Conservation (phyloP, 306 rosid genomes). For the Rosa chinensis region DNA sequence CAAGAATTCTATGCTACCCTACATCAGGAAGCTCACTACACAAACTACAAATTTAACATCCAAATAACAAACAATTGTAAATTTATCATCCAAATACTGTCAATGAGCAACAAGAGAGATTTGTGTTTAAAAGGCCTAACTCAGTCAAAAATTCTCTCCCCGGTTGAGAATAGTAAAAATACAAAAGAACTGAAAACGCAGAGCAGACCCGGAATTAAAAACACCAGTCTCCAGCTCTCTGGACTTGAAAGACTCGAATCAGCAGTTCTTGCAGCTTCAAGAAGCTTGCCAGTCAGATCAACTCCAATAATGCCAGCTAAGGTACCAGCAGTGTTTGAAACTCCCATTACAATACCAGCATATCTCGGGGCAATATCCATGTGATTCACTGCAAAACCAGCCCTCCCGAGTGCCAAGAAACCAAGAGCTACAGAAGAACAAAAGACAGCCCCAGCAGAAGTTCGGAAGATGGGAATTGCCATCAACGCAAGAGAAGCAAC, state of each 20-base stretch:
- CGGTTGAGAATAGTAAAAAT: slow-evolving; percentile 77
- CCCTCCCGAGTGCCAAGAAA: slow-evolving; percentile 93
- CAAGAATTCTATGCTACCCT: slow-evolving; percentile 13
- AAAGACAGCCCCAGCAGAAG: slow-evolving; percentile 84
- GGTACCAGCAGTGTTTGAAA: slow-evolving; percentile 94
- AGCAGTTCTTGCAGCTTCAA: slow-evolving; percentile 74
- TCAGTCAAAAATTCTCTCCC: slow-evolving; percentile 95
- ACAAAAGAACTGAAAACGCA: slow-evolving; percentile 77
- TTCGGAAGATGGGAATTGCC: slow-evolving; percentile 75
- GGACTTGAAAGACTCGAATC: slow-evolving; percentile 81
- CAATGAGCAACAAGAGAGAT: background rate
- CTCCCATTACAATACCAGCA: slow-evolving; percentile 98
- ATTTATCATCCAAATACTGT: background rate
- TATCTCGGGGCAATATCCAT: slow-evolving; percentile 97
- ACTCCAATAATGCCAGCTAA: slow-evolving; percentile 94
- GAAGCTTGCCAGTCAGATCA: slow-evolving; percentile 79
- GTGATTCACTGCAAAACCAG: slow-evolving; percentile 97
- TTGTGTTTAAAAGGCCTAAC: slow-evolving; percentile 3
- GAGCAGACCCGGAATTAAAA: slow-evolving; percentile 77
- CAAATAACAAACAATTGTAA: background rate
- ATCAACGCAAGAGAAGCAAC: slow-evolving; percentile 82
- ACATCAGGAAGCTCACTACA: slow-evolving; percentile 9
- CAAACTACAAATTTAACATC: background rate
- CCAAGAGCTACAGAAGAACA: slow-evolving; percentile 98
- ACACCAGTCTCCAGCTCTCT: slow-evolving; percentile 86